A percentile compares a stretch with the other conserved stretches of the same genome.
Evolutionary conservation across 139 green algal species (phyloP).

Genomic region (Auxenochlorella protothecoides): DNA sequence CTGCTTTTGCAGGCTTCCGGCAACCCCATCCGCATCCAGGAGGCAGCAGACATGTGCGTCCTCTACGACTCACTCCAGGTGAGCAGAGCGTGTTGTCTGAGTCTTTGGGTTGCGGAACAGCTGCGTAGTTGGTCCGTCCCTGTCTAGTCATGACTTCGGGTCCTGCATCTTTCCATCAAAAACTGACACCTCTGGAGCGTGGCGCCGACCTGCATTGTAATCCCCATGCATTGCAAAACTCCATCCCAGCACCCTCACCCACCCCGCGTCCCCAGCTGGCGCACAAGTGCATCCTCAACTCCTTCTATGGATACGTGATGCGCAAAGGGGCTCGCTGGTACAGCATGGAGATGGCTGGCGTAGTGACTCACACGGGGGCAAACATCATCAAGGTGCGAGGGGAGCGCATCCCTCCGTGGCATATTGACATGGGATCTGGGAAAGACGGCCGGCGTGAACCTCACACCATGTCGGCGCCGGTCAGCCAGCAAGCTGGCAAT

Average conservation of each 20-base stretch:
- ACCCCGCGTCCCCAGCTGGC: constrained; percentile 70
- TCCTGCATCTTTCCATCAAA: neutral
- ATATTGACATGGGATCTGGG: too few species aligned
- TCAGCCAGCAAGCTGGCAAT: neutral
- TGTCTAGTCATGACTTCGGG: neutral
- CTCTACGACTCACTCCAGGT: constrained; percentile 75
- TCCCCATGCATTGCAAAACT: too few species aligned
- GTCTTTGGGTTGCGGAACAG: too few species aligned
- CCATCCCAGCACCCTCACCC: too few species aligned
- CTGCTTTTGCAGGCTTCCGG: constrained; percentile 21
- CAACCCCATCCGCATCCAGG: constrained; percentile 48
- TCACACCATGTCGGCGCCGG: neutral
- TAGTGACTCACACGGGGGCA: constrained; percentile 93
- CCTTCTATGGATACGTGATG: constrained; percentile 94
- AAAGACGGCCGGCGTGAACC: too few species aligned
- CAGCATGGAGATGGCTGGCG: constrained; percentile 97
- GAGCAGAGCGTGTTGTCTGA: too few species aligned
- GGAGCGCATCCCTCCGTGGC: too few species aligned
- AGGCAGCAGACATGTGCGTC: constrained; percentile 79
- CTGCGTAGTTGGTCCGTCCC: too few species aligned
- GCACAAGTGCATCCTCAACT: constrained; percentile 99
- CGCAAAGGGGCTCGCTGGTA: constrained; percentile 93
- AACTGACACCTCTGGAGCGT: neutral
- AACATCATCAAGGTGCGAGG: constrained; percentile 80
- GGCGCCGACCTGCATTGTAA: too few species aligned